phyloP scores from a whole-genome alignment of 1,284 basidiomycete genomes.

The Boletus austroedulis region DNA sequence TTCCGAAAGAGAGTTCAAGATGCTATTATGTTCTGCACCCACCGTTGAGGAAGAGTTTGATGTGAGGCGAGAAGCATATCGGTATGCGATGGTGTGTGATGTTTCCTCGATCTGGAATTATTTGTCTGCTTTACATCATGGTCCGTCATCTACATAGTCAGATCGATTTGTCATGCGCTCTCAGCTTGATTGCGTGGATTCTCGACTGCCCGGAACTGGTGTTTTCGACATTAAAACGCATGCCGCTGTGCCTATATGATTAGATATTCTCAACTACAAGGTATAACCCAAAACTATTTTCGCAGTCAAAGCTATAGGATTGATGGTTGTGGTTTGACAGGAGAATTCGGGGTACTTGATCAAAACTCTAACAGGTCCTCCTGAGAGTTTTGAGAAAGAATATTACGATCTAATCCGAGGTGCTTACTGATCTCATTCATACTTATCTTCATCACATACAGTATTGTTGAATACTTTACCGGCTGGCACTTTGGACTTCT shows the following conservation, averaged over 20 bases:
- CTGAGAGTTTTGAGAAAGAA: constrained; percentile 83
- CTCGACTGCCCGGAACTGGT: constrained; percentile 80
- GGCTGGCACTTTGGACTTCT: no score
- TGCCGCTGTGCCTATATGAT: constrained; percentile 80
- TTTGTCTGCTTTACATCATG: not conserved
- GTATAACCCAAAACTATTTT: constrained; percentile 37
- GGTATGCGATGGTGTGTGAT: constrained; percentile 70
- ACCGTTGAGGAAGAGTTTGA: constrained; percentile 39
- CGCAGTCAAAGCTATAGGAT: not conserved
- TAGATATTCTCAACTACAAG: constrained; percentile 84
- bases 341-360: constrained; percentile 81
- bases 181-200: constrained; percentile 87
- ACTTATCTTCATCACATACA: no score
- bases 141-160: constrained; percentile 46
- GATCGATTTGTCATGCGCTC: constrained; percentile 87
- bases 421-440: no score
- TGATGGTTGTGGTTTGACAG: constrained; percentile 33
- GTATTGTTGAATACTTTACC: no score
- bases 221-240: constrained; percentile 98
- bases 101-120: not conserved
- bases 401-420: constrained; percentile 91
- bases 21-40: constrained; percentile 51
- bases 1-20: constrained; percentile 61
- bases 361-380: constrained; percentile 53
- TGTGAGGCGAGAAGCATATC: constrained; percentile 65